A percentile compares a stretch with the other conserved stretches of the same genome.
Evolutionary conservation across 768 basidiomycete species (phyloP).

Genomic region (Strobilomyces confusus): DNA sequence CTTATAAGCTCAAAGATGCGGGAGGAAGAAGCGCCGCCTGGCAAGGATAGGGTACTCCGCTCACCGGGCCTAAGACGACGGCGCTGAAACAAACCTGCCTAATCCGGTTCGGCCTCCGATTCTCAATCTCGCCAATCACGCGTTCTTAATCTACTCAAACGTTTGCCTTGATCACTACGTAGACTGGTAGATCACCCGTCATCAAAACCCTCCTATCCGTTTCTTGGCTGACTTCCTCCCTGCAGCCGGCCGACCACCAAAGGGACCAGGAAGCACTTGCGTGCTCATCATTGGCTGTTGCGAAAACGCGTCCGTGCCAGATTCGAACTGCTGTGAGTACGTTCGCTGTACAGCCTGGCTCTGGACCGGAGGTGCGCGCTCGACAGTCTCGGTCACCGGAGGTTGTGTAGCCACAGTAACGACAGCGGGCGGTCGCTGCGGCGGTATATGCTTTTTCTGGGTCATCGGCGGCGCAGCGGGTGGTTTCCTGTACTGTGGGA

Average conservation of each 20-base stretch:
- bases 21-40: slow-evolving; percentile 18
- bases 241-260: slow-evolving; percentile 54
- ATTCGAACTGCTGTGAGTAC: slow-evolving; percentile 16
- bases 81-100: slow-evolving; percentile 21
- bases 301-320: slow-evolving; percentile 17
- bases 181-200: neutral
- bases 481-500: slow-evolving; percentile 12
- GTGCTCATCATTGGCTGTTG: slow-evolving; percentile 58
- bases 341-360: slow-evolving; percentile 14
- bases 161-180: neutral
- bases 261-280: slow-evolving; percentile 66
- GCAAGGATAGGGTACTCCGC: slow-evolving; percentile 22
- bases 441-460: slow-evolving; percentile 22
- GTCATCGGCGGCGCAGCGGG: neutral
- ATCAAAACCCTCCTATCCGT: slow-evolving; percentile 71
- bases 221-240: slow-evolving; percentile 58
- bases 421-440: slow-evolving; percentile 39
- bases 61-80: slow-evolving; percentile 12
- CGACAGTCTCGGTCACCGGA: slow-evolving; percentile 9
- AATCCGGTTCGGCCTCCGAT: slow-evolving; percentile 11
- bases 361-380: neutral
- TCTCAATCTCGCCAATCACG: neutral
- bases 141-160: slow-evolving; percentile 1
- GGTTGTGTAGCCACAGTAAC: slow-evolving; percentile 28
- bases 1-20: slow-evolving; percentile 9